Conservation (phyloP, 768 basidiomycete genomes). For the Kwoniella bestiolae region DNA sequence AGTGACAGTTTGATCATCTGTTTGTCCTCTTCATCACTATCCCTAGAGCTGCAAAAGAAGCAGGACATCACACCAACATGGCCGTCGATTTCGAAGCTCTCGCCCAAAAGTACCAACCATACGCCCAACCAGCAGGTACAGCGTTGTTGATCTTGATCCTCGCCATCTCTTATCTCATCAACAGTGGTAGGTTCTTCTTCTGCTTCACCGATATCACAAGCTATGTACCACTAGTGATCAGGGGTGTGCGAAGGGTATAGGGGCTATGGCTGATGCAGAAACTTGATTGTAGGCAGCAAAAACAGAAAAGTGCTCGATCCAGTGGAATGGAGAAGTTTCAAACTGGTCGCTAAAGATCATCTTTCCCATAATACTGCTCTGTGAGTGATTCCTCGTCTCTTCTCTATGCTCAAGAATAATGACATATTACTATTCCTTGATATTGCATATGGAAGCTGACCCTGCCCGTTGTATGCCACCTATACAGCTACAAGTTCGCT, state of each 20-base stretch:
- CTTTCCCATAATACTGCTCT: conserved; percentile 95
- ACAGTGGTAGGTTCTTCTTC: conserved; percentile 8
- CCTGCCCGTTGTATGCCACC: neutral
- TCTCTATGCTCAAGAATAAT: neutral
- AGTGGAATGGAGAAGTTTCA: conserved; percentile 75
- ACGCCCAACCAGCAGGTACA: conserved; percentile 10
- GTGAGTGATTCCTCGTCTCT: conserved; percentile 60
- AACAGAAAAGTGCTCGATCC: conserved; percentile 47
- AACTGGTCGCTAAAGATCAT: conserved; percentile 75
- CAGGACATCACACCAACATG: conserved; percentile 1
- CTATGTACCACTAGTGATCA: no score
- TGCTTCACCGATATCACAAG: no score
- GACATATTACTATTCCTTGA: no score
- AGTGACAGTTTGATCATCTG: no score
- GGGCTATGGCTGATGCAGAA: no score
- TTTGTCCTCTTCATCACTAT: neutral
- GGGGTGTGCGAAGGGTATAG: no score
- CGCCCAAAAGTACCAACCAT: neutral
- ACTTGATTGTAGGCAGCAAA: conserved; percentile 7
- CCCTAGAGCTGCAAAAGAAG: neutral
- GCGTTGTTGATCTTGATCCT: conserved; percentile 11
- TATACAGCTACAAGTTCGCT: conserved; percentile 82
- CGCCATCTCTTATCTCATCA: conserved; percentile 8
- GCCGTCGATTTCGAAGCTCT: conserved; percentile 12
- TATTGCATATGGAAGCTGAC: no score